Percentiles rank a stretch among this genome's conserved stretches.
Conservation (phyloP, 352 stramenopile species). For the Sclerospora graminicola region DNA sequence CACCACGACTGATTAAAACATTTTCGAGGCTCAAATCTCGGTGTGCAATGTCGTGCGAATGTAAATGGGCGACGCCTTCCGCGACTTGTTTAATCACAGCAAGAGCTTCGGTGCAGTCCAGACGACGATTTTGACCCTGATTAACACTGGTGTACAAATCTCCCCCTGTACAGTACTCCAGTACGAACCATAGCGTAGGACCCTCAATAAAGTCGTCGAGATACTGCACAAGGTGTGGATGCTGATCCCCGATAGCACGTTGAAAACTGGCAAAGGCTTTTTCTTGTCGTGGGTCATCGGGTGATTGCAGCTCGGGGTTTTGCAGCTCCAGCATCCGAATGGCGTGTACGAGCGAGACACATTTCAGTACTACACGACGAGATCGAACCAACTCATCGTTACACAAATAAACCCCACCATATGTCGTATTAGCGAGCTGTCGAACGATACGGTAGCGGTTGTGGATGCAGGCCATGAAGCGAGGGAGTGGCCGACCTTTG, state of each 20-base stretch:
- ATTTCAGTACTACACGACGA: slow-evolving; percentile 35
- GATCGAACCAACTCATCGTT: slow-evolving; percentile 16
- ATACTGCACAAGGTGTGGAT: slow-evolving; percentile 38
- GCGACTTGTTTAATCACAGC: slow-evolving; percentile 22
- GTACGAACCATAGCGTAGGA: slow-evolving; percentile 36
- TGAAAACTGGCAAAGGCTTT: slow-evolving; percentile 25
- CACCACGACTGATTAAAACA: slow-evolving; percentile 18
- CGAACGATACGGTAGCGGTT: slow-evolving; percentile 22
- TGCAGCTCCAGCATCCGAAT: slow-evolving; percentile 18
- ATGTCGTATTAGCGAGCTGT: slow-evolving; percentile 37
- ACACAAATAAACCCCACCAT: slow-evolving; percentile 41
- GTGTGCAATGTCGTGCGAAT: slow-evolving; percentile 31
- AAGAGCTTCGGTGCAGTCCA: background rate
- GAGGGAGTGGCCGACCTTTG: background rate
- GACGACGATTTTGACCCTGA: slow-evolving; percentile 5
- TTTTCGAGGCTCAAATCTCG: slow-evolving; percentile 44
- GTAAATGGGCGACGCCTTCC: slow-evolving; percentile 26
- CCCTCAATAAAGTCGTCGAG: slow-evolving; percentile 34
- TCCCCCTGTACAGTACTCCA: slow-evolving; percentile 26
- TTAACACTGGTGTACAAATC: slow-evolving; percentile 25
- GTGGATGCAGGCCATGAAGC: slow-evolving; percentile 12
- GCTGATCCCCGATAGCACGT: slow-evolving; percentile 4
- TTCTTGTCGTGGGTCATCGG: slow-evolving; percentile 37
- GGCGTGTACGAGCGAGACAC: slow-evolving; percentile 29
- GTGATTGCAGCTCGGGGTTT: slow-evolving; percentile 7